phyloP scores from a whole-genome alignment of 1,284 basidiomycete genomes.

The Fomitopsis palustris region DNA sequence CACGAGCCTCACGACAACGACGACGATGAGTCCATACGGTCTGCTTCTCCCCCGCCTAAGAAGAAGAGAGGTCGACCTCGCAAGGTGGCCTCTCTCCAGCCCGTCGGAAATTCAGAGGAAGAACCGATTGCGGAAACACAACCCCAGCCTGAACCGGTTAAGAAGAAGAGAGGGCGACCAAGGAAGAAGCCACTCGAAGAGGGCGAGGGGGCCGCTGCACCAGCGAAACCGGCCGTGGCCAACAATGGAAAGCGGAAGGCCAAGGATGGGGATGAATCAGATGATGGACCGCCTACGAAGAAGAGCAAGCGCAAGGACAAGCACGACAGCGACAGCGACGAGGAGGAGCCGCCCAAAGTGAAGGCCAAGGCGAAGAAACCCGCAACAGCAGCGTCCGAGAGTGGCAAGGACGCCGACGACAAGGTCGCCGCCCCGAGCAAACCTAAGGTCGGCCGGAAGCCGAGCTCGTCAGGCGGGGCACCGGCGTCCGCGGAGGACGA shows the following conservation, averaged over 20 bases:
- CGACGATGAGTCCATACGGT: background rate
- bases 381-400: background rate
- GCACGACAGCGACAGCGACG: conserved; percentile 5
- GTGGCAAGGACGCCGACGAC: background rate
- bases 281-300: conserved; percentile 6
- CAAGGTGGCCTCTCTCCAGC: background rate
- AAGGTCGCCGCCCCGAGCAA: background rate
- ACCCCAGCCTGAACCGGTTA: conserved; percentile 4
- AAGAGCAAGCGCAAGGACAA: background rate
- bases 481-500: background rate
- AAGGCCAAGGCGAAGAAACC: conserved; percentile 18
- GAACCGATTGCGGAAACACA: conserved; percentile 12
- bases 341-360: background rate
- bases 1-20: background rate
- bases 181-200: conserved; percentile 5
- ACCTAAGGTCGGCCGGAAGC: background rate
- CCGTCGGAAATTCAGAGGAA: conserved; percentile 3
- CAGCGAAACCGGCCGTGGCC: conserved; percentile 15
- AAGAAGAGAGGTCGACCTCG: background rate
- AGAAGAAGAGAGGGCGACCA: background rate
- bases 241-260: conserved; percentile 31
- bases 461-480: background rate
- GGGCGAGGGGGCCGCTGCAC: conserved; percentile 17
- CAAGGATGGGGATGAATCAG: conserved; percentile 9
- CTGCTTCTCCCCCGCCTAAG: background rate